Evolutionary conservation across 768 basidiomycete genomes (phyloP).

Genomic region (Lentinula guzmanii): DNA sequence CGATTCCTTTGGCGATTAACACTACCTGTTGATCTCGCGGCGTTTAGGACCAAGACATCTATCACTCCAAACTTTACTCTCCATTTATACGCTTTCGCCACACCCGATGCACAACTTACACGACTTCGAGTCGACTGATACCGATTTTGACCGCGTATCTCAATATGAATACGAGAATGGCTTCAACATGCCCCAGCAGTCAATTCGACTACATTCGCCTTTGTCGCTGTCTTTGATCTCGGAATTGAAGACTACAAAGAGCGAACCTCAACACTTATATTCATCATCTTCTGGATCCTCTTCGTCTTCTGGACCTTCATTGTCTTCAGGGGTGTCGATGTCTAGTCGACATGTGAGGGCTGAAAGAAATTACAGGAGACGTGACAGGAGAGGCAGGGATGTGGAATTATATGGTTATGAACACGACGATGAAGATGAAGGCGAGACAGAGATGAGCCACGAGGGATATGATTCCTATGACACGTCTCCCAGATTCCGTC

Average conservation of each 20-base stretch:
- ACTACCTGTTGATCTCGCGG: too few species aligned
- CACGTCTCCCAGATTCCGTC: not conserved
- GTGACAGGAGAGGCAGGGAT: not conserved
- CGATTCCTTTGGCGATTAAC: not conserved
- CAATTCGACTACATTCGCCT: slow-evolving; percentile 1
- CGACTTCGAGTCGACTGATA: not conserved
- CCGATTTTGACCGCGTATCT: not conserved
- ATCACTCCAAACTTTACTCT: not conserved
- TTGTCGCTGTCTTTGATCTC: slow-evolving; percentile 2
- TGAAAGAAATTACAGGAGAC: not conserved
- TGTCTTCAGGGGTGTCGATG: not conserved
- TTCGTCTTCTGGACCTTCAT: not conserved
- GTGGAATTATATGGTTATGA: not conserved
- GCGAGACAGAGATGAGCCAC: not conserved
- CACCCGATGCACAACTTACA: not conserved
- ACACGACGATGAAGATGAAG: not conserved
- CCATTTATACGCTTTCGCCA: not conserved
- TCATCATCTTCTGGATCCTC: not conserved
- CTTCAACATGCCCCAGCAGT: not conserved
- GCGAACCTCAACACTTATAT: not conserved
- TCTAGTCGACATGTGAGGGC: not conserved
- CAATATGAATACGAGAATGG: not conserved
- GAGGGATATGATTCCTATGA: slow-evolving; percentile 3
- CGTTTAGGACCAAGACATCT: not conserved
- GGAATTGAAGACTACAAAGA: not conserved